Evolutionary conservation across 257 asterid genomes (phyloP).

Genomic region (Nyctanthes arbortristis): DNA sequence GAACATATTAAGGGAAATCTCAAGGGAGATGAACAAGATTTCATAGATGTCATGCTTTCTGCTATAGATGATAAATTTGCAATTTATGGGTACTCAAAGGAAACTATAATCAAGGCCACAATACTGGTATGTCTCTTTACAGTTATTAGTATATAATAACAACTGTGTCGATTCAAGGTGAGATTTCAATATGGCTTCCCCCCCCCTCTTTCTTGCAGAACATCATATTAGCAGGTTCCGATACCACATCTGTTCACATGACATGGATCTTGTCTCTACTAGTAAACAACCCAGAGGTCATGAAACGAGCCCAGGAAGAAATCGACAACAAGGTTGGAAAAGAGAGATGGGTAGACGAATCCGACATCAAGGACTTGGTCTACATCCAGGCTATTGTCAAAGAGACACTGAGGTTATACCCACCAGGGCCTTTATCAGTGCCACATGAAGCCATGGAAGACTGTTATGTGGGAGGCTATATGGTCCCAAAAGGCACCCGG

Average conservation of each 20-base stretch:
- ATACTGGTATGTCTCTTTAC: slow-evolving; percentile 30
- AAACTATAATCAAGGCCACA: slow-evolving; percentile 51
- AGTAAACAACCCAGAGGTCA: slow-evolving; percentile 32
- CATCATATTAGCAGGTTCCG: slow-evolving; percentile 56
- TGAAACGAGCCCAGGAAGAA: slow-evolving; percentile 48
- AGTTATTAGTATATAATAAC: not conserved
- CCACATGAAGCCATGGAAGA: slow-evolving; percentile 46
- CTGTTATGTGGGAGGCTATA: slow-evolving; percentile 39
- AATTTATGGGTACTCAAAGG: slow-evolving; percentile 32
- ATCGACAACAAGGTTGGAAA: slow-evolving; percentile 43
- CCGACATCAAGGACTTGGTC: slow-evolving; percentile 42
- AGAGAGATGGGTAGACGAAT: slow-evolving; percentile 50
- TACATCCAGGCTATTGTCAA: slow-evolving; percentile 56
- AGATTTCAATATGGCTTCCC: too few relatives aligned
- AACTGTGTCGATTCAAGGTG: too few relatives aligned
- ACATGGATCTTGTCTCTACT: slow-evolving; percentile 50
- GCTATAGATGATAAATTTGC: slow-evolving; percentile 30
- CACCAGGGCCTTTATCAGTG: slow-evolving; percentile 44
- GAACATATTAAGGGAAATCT: slow-evolving; percentile 31
- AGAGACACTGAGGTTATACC: slow-evolving; percentile 51
- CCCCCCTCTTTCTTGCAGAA: slow-evolving; percentile 36
- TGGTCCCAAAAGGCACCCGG: slow-evolving; percentile 39
- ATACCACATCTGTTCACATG: slow-evolving; percentile 47
- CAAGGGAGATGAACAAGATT: slow-evolving; percentile 31
- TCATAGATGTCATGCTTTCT: slow-evolving; percentile 59